Evolutionary conservation across 805 yeast species (phyloP).

Genomic region (Yamadazyma scolyti): DNA sequence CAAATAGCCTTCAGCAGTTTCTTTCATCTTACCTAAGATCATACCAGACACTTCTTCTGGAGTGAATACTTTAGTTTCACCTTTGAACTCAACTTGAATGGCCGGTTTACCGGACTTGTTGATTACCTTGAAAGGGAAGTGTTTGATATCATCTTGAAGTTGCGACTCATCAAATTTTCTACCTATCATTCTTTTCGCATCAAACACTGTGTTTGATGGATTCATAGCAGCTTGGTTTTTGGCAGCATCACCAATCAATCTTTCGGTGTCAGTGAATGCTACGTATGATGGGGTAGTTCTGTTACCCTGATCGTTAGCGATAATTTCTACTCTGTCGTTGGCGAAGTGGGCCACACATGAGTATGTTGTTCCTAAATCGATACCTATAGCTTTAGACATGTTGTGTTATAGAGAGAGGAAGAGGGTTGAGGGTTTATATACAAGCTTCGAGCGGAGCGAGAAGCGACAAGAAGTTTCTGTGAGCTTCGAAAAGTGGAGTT

Average conservation of each 20-base stretch:
- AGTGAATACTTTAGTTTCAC: conserved; percentile 80
- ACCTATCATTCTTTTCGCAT: conserved; percentile 93
- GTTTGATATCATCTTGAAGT: conserved; percentile 76
- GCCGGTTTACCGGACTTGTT: conserved; percentile 83
- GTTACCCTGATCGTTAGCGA: conserved; percentile 98
- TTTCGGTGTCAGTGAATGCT: conserved; percentile 92
- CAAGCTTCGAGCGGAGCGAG: conserved; percentile 1
- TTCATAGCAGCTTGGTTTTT: conserved; percentile 98
- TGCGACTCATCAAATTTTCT: conserved; percentile 74
- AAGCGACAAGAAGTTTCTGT: background rate
- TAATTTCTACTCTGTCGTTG: conserved; percentile 87
- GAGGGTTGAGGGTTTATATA: conserved; percentile 4
- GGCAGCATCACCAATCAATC: conserved; percentile 96
- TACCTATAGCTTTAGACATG: conserved; percentile 55
- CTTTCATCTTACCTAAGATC: conserved; percentile 90
- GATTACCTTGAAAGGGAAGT: conserved; percentile 81
- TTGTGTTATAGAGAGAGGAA: conserved; percentile 1
- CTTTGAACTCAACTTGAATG: conserved; percentile 83
- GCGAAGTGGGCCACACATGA: conserved; percentile 80
- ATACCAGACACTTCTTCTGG: conserved; percentile 95
- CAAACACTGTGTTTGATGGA: conserved; percentile 90
- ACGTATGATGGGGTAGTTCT: conserved; percentile 97
- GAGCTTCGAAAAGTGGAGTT: too few species aligned
- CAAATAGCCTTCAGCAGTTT: conserved; percentile 86
- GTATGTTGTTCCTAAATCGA: conserved; percentile 96